Evolutionary conservation across 805 yeast species (phyloP).

Genomic region (Saccharomycopsis fermentans): DNA sequence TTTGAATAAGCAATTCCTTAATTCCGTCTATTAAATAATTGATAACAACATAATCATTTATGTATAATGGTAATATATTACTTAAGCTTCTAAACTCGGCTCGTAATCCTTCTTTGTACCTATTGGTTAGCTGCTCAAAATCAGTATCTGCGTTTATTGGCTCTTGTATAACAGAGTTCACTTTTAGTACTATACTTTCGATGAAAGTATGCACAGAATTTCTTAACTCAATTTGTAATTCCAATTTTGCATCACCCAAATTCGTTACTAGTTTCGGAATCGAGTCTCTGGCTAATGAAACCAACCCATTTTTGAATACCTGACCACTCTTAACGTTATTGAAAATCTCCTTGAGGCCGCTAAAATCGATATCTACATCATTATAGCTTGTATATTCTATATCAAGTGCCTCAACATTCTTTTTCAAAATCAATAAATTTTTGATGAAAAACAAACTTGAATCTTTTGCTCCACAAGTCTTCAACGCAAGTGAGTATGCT

Average conservation of each 20-base stretch:
- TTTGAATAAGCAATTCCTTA: slow-evolving; percentile 47
- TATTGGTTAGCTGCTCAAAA: slow-evolving; percentile 12
- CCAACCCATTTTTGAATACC: slow-evolving; percentile 23
- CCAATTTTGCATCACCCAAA: slow-evolving; percentile 69
- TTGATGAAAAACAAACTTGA: slow-evolving; percentile 59
- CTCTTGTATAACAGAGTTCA: slow-evolving; percentile 38
- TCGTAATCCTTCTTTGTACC: slow-evolving; percentile 40
- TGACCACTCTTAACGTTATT: slow-evolving; percentile 28
- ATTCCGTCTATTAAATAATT: slow-evolving; percentile 51
- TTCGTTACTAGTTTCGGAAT: slow-evolving; percentile 74
- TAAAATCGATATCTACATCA: slow-evolving; percentile 71
- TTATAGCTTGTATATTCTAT: slow-evolving; percentile 56
- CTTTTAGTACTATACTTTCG: slow-evolving; percentile 39
- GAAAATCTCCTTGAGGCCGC: slow-evolving; percentile 56
- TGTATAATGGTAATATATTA: slow-evolving; percentile 40
- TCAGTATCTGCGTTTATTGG: not conserved
- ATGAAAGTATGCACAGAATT: slow-evolving; percentile 62
- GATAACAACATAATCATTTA: slow-evolving; percentile 44
- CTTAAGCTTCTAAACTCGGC: slow-evolving; percentile 46
- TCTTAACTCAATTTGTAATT: slow-evolving; percentile 64
- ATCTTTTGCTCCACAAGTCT: slow-evolving; percentile 43
- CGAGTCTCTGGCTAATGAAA: slow-evolving; percentile 50
- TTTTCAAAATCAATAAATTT: slow-evolving; percentile 59
- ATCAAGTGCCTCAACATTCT: slow-evolving; percentile 66
- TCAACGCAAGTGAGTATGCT: slow-evolving; percentile 38